Conservation (phyloP, 2,329 filamentous ascomycete species). For the Cladophialophora bantiana region DNA sequence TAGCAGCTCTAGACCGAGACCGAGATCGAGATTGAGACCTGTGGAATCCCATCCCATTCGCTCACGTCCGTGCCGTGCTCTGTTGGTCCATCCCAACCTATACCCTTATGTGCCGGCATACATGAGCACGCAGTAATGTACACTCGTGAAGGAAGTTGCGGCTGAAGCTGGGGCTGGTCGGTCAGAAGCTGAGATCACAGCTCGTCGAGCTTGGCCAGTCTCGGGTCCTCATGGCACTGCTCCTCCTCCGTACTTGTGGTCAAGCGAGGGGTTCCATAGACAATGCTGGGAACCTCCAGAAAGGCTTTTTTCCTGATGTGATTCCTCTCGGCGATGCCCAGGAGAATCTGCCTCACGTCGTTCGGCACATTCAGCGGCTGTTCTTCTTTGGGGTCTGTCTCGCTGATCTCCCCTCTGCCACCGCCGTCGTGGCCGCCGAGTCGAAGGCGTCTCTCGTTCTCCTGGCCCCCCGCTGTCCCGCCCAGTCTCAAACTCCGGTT, state of each 20-base stretch:
- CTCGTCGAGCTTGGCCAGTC: constrained; percentile 1
- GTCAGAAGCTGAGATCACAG: neutral
- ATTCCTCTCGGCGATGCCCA: constrained; percentile 29
- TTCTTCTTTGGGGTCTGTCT: neutral
- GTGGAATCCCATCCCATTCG: no score
- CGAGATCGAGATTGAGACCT: no score
- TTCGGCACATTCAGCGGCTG: constrained; percentile 22
- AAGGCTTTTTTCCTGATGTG: constrained; percentile 25
- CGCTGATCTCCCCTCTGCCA: neutral
- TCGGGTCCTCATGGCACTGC: constrained; percentile 6
- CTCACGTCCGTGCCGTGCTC: no score
- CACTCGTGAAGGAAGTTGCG: neutral
- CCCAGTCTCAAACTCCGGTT: constrained; percentile 28
- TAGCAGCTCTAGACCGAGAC: no score
- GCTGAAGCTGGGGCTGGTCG: neutral
- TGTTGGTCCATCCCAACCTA: no score
- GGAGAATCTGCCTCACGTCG: constrained; percentile 29
- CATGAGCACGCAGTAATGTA: neutral
- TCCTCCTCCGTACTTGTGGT: constrained; percentile 6
- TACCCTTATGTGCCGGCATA: no score
- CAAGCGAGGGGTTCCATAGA: neutral
- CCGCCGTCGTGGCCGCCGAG: neutral
- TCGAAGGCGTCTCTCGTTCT: constrained; percentile 15
- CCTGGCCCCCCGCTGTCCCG: constrained; percentile 5
- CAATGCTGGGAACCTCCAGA: constrained; percentile 12